Base-by-base conservation (phyloP, 176 grass and related monocot genomes). In the Areca catechu region DNA sequence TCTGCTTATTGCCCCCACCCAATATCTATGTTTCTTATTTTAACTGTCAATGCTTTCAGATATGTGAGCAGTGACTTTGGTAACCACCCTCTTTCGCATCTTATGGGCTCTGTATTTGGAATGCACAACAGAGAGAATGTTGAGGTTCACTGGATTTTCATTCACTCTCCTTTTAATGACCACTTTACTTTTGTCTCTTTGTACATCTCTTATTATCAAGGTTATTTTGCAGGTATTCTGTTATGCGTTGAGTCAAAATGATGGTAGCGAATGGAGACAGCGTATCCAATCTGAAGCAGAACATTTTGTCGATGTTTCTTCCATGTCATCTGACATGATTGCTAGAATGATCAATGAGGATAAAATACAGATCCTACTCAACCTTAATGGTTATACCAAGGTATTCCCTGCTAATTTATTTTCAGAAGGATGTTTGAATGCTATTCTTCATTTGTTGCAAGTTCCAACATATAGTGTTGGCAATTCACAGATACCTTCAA, bases 61-160 rank as follows among this genome's bases (percentile, higher is more conserved):
- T 95, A 95, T 62, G 74, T 95, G 23, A 95, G 89, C 70, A 95
- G 89, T 52, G 89, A 95, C 47, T 95, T 95, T 51, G 89, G 89
- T 16, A 95, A 95, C 77, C 89, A 95, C 67, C 89, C 89, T 18
- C 81, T 95, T 16, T 95, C 89, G 22, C 89, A 89, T 76, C 89
- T 95, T 52, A 95, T 95, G 89, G 89, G 89, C n/a, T 95, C 89
- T 22, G 75, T 95, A n/a, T 89, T 95, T 74, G 89, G 89, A 34
- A 76, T 95, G 75, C 85, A 95, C 78, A 79, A 93, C 29, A 59
- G 75, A 10, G 68, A 79, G 23, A 81, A 82, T 66, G 65, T 88
- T 59, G 89, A 95, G 89, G 89, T 95, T 61, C n/a, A 61, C 16
- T 66, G 52, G 34, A 7, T 48, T 34, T 75, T 22, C 53, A 56